These are phyloP conservation scores for Massospora cicadina DNA, from an alignment of 371 early-diverging fungal genomes.

Conservation along the genomic window DNA sequence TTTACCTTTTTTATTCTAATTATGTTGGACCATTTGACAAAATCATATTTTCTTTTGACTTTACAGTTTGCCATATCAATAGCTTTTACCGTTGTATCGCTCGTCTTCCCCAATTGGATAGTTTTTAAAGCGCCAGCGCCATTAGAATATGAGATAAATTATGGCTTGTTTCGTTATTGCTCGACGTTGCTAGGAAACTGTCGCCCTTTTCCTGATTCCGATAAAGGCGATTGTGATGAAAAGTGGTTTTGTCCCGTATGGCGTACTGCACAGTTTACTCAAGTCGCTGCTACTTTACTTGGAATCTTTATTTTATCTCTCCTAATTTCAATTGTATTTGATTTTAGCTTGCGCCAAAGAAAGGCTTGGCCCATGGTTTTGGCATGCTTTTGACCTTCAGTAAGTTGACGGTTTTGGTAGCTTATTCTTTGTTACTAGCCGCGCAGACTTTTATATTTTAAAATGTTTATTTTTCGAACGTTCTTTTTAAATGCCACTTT, in stretches of 20 bases:
- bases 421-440: neutral
- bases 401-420: conserved; percentile 4
- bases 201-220: conserved; percentile 12
- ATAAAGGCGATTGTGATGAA: conserved; percentile 14
- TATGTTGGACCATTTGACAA: neutral
- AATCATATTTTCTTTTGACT: neutral
- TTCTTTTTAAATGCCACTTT: too few species aligned
- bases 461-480: too few species aligned
- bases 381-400: neutral
- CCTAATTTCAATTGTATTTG: conserved; percentile 5
- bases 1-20: too few species aligned
- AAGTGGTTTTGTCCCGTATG: conserved; percentile 14
- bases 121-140: conserved; percentile 4
- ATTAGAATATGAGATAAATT: conserved; percentile 5
- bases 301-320: conserved; percentile 11
- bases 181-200: conserved; percentile 7
- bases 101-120: conserved; percentile 8
- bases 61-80: neutral
- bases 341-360: neutral
- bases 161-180: conserved; percentile 9
- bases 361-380: neutral
- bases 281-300: conserved; percentile 8
- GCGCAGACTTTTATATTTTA: neutral
- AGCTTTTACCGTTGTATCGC: neutral
- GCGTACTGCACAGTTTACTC: conserved; percentile 6